These are phyloP conservation scores for Cadophora sp. DNA, from an alignment of 2,329 filamentous ascomycete species.

Conservation along the genomic window DNA sequence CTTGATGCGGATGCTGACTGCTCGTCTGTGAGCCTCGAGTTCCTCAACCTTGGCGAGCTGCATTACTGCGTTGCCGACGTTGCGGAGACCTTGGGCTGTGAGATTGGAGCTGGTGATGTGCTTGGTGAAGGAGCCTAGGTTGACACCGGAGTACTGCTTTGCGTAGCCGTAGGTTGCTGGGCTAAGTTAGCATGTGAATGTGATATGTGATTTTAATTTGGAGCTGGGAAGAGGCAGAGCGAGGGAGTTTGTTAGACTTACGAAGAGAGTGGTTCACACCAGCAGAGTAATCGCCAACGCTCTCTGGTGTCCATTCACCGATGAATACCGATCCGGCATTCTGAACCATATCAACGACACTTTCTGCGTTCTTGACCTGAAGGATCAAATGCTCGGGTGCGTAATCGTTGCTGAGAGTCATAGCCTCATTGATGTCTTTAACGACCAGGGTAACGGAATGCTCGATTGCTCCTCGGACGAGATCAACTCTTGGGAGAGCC, in stretches of 20 bases:
- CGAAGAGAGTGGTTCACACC: constrained; percentile 97
- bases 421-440: constrained; percentile 72
- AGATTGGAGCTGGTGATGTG: constrained; percentile 96
- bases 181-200: constrained; percentile 23
- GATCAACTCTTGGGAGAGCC: constrained; percentile 87
- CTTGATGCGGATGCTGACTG: constrained; percentile 69
- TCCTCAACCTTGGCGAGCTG: constrained; percentile 93
- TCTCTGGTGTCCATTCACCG: constrained; percentile 95
- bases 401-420: constrained; percentile 88
- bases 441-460: constrained; percentile 91
- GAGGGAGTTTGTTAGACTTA: no score
- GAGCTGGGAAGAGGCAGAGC: no score
- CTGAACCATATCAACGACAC: constrained; percentile 78
- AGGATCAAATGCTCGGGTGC: constrained; percentile 97
- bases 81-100: constrained; percentile 81
- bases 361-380: constrained; percentile 79
- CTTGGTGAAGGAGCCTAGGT: constrained; percentile 94
- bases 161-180: constrained; percentile 96
- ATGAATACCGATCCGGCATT: constrained; percentile 98
- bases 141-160: constrained; percentile 98
- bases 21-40: constrained; percentile 87
- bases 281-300: constrained; percentile 96
- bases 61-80: constrained; percentile 91
- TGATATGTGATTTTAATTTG: background rate
- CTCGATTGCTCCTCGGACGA: constrained; percentile 86